Base-by-base conservation (phyloP, 306 rosid species). In the Cyamopsis tetragonoloba region DNA sequence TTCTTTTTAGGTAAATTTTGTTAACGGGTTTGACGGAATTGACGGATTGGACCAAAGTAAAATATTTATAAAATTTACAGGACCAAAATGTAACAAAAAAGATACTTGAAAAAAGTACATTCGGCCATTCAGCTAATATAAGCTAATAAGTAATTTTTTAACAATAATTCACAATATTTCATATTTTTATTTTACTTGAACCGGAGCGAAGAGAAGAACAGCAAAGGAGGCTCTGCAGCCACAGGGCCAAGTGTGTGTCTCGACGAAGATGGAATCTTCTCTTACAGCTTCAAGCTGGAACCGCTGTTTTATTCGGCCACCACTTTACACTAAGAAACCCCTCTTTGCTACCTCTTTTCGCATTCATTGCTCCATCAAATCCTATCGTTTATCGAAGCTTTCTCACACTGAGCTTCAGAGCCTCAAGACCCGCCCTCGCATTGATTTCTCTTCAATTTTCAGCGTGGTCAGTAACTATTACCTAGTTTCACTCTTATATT, bases 381-480 rank as follows among this genome's bases (percentile, higher is more conserved):
- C 97, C 18, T 90, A 88, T 66, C 85, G 67, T 37, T 74, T 93
- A 35, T 93, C 95, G 13, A 87, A 85, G 46, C 99, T 93, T 63
- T 43, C 81, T 15, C 73, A 74, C 12, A 42, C 79, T 6, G 83
- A 88, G 74, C 80, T 93, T 78, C 85, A 77, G 71, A 75, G 65
- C 75, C 95, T 93, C 59, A 93, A 88, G 77, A 83, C 92, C 26
- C 97, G 99, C 6, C 99, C 99, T 32, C 89, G 97, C 3, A 82
- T 88, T 19, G 99, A 93, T 81, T 93, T 93, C 80, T 81, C 95
- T 35, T 93, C 92, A 7, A 88, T 93, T 78, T 93, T 93, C 82
- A 69, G 78, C 58, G 78, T 78, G 75, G 99, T 88, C 53, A 44
- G 87, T 61, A 23, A 64, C 26, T 0, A 30, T 9, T 2, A 4